These are phyloP conservation scores for Nevesoporus exiguus DNA, from an alignment of 768 basidiomycete genomes.

Conservation along the genomic window DNA sequence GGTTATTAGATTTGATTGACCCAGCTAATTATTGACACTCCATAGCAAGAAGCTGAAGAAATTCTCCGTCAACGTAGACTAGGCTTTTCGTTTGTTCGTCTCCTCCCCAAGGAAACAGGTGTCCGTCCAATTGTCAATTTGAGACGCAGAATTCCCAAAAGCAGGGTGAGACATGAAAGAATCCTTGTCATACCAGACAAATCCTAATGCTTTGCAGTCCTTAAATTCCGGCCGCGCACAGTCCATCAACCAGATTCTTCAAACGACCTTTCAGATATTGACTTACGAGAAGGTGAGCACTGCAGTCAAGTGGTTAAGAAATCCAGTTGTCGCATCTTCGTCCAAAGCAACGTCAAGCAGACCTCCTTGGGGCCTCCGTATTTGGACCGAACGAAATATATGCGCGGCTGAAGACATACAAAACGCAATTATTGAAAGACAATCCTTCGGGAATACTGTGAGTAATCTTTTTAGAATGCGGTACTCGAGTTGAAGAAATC, in stretches of 20 bases:
- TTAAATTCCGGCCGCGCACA: constrained; percentile 33
- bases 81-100: constrained; percentile 81
- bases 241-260: constrained; percentile 87
- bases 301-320: not conserved
- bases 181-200: not conserved
- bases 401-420: constrained; percentile 66
- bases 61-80: constrained; percentile 69
- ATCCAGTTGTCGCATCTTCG: not conserved
- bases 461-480: constrained; percentile 11
- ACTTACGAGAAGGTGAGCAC: constrained; percentile 75
- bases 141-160: constrained; percentile 45
- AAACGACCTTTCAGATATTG: constrained; percentile 81
- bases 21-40: not conserved
- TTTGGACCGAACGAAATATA: constrained; percentile 85
- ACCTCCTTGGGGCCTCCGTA: constrained; percentile 76
- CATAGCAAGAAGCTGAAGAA: constrained; percentile 58
- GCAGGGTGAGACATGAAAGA: constrained; percentile 24
- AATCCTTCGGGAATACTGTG: constrained; percentile 49
- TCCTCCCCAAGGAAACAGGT: constrained; percentile 93
- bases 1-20: constrained; percentile 37
- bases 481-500: not conserved
- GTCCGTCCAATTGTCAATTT: constrained; percentile 95
- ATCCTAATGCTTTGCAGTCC: constrained; percentile 25
- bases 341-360: constrained; percentile 54
- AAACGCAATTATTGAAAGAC: constrained; percentile 43